Base-by-base conservation (phyloP, 73 alveolate genomes). In the Diophrys appendiculata region DNA sequence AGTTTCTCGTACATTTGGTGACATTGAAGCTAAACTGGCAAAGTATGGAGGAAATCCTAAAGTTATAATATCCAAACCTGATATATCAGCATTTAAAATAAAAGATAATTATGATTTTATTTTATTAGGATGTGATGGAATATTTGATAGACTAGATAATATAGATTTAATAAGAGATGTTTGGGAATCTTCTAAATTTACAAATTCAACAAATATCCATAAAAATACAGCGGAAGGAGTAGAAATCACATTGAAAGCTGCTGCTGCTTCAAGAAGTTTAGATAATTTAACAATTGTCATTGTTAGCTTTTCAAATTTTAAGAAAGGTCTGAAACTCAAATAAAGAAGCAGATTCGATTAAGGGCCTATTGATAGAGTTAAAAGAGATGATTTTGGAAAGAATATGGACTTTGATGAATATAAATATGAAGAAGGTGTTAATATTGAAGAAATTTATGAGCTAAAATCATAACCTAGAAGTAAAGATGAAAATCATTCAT, bases 11-110 rank as follows among this genome's bases (percentile, higher is more conserved):
- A 87, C 96, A 0, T 87, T 90, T 24, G 96, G 96, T 0, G 96
- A 90, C 78, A 87, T 90, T 29, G 96, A 90, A 64, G 96, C 96
- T 53, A 90, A 90, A 72, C 33, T 69, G 34, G 82, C 73, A 28
- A 87, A 87, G 25, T 86, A 79, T 65, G 96, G 90, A 53, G 96
- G 96, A 52, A 90, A 87, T 68, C 94, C 94, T 0, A 90, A 90
- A 73, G 94, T 86, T 71, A 88, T 90, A 0, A 82, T 90, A 2
- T 84, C 90, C 28, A 92, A 73, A 29, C 96, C 96, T 2, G 96
- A 90, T 76, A 90, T 90, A 1, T 28, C 68, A 5, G 87, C 87
- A 24, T 78, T 78, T 33, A 78, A 68, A 24, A 68, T 78, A 22
- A 33, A 43, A 8, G 35, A 35, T 22, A 78, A 78, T 25, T 78